These are phyloP conservation scores for Dioscorea zingiberensis DNA, from an alignment of 106 monocot species.

Conservation along the genomic window DNA sequence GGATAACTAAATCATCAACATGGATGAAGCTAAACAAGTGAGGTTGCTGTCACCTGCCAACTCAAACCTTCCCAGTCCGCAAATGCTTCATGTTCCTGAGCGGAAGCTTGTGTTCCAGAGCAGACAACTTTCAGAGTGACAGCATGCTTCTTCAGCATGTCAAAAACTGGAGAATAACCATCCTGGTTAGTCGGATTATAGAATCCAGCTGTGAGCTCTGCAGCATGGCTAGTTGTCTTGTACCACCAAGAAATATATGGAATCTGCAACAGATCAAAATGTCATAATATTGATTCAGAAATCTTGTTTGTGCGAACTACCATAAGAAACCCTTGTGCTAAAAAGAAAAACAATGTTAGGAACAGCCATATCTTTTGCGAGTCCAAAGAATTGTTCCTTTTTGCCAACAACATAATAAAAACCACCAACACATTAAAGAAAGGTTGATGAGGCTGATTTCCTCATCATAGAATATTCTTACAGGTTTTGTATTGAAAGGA, in stretches of 20 bases:
- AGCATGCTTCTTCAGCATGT: conserved; percentile 69
- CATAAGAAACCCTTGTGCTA: too few species aligned
- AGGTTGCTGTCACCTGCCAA: conserved; percentile 58
- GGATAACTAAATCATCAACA: background rate
- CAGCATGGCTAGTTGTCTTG: conserved; percentile 72
- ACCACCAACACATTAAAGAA: too few species aligned
- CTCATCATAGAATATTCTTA: too few species aligned
- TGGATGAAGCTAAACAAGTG: background rate
- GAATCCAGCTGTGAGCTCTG: conserved; percentile 89
- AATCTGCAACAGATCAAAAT: conserved; percentile 39
- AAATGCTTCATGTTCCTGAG: conserved; percentile 40
- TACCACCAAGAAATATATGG: conserved; percentile 94
- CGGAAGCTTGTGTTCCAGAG: conserved; percentile 16
- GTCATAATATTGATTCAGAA: background rate
- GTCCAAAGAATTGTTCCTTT: too few species aligned
- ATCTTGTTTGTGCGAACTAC: too few species aligned
- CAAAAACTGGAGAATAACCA: conserved; percentile 76
- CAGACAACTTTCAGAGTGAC: conserved; percentile 53
- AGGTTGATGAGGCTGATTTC: too few species aligned
- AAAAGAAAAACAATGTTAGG: too few species aligned
- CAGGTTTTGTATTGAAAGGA: too few species aligned
- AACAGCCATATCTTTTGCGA: too few species aligned
- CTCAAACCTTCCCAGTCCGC: conserved; percentile 66
- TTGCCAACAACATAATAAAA: too few species aligned
- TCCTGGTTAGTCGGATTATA: conserved; percentile 83